phyloP scores from a whole-genome alignment of 495 filamentous ascomycete genomes.

The Tetracladium setigerum region DNA sequence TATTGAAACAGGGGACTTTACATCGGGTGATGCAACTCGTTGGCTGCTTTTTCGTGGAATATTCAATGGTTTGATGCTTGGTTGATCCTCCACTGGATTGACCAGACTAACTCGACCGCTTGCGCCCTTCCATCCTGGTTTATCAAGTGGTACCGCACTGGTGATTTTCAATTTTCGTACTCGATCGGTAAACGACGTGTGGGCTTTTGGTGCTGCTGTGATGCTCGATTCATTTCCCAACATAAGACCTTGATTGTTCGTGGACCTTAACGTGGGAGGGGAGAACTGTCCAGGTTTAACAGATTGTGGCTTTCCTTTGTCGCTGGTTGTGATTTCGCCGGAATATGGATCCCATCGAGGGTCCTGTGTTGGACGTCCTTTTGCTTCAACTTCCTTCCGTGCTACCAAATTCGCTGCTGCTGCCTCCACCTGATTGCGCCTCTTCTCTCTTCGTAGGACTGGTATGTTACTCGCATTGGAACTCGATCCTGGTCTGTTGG shows the following conservation, averaged over 20 bases:
- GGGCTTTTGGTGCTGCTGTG: conserved; percentile 5
- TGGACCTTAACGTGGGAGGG: conserved; percentile 28
- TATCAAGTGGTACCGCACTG: conserved; percentile 10
- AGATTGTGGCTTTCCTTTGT: conserved; percentile 36
- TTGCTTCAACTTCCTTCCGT: conserved; percentile 8
- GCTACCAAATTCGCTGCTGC: conserved; percentile 9
- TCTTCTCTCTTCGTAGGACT: conserved; percentile 37
- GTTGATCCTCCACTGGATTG: conserved; percentile 36
- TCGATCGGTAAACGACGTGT: conserved; percentile 34
- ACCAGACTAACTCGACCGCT: conserved; percentile 42
- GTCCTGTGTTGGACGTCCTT: conserved; percentile 9
- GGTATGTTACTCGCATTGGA: conserved; percentile 35
- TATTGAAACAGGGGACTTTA: conserved; percentile 17
- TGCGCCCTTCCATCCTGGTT: conserved; percentile 46
- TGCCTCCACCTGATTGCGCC: conserved; percentile 15
- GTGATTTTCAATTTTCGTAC: conserved; percentile 31
- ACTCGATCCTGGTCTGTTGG: conserved; percentile 11
- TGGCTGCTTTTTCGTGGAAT: conserved; percentile 34
- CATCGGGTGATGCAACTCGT: conserved; percentile 13
- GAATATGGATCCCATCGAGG: conserved; percentile 40
- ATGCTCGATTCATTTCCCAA: conserved; percentile 15
- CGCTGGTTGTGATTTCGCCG: conserved; percentile 37
- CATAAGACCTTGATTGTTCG: conserved; percentile 9
- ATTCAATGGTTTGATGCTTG: conserved; percentile 31
- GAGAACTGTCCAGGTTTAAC: conserved; percentile 37